Percentiles rank a stretch among this genome's conserved stretches.
These are phyloP conservation scores for Nakazawaea anatomiae DNA, from an alignment of 805 yeast species.

Conservation along the genomic window DNA sequence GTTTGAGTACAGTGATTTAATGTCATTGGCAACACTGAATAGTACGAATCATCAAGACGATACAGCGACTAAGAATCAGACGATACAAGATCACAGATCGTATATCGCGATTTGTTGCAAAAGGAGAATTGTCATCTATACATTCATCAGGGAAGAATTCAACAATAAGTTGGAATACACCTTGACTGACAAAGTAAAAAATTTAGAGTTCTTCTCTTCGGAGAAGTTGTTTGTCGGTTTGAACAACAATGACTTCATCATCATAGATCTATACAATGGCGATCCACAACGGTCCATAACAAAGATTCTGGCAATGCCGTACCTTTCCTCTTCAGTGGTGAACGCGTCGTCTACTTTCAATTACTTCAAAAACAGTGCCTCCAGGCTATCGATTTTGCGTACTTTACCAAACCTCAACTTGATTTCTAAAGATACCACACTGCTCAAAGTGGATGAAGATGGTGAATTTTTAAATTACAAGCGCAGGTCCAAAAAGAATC, in stretches of 20 bases:
- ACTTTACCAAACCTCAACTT: conserved; percentile 7
- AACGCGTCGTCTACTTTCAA: conserved; percentile 9
- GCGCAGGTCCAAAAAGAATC: conserved; percentile 5
- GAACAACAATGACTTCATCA: conserved; percentile 19
- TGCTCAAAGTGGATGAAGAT: conserved; percentile 5
- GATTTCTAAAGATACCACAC: conserved; percentile 9
- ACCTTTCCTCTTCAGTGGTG: conserved; percentile 8
- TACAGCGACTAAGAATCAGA: neutral
- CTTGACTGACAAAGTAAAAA: conserved; percentile 18
- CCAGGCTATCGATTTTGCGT: conserved; percentile 3
- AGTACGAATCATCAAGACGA: conserved; percentile 10
- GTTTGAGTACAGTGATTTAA: conserved; percentile 20
- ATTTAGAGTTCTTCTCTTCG: conserved; percentile 18
- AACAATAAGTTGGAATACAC: conserved; percentile 19
- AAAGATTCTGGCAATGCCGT: conserved; percentile 3
- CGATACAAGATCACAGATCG: conserved; percentile 8
- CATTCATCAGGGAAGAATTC: conserved; percentile 19
- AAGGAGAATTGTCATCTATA: conserved; percentile 17
- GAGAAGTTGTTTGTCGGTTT: conserved; percentile 18
- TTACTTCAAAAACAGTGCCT: conserved; percentile 11
- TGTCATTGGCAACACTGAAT: conserved; percentile 24
- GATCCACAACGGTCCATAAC: conserved; percentile 6
- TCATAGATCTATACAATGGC: conserved; percentile 8
- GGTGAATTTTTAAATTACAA: conserved; percentile 8
- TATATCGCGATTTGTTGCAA: conserved; percentile 15